These are phyloP conservation scores for Aureobasidium sp. DNA, from an alignment of 2,329 filamentous ascomycete genomes.

Conservation along the genomic window DNA sequence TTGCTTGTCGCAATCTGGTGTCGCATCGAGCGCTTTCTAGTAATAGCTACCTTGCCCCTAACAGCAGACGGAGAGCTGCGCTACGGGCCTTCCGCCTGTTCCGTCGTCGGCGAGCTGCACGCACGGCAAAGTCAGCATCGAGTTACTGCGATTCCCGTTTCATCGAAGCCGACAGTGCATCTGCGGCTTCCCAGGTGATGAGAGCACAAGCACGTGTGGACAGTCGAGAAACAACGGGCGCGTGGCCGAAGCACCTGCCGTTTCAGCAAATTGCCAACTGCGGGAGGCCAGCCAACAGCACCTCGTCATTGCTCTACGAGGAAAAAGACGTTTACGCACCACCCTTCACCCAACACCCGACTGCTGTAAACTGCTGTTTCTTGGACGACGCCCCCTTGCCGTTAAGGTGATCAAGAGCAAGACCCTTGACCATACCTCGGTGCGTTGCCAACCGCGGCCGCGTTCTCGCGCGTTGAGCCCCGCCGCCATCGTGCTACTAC, in stretches of 20 bases:
- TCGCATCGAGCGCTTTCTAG: neutral
- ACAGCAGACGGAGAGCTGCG: neutral
- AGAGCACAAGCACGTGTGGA: constrained; percentile 1
- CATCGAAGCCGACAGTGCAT: neutral
- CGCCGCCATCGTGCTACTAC: constrained; percentile 5
- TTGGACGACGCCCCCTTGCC: constrained; percentile 11
- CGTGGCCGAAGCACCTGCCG: constrained; percentile 12
- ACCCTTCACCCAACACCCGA: neutral
- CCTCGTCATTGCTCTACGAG: constrained; percentile 5
- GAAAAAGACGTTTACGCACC: constrained; percentile 5
- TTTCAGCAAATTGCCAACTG: constrained; percentile 13
- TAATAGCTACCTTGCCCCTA: neutral
- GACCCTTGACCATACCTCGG: constrained; percentile 7
- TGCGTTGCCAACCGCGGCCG: neutral
- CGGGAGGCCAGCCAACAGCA: constrained; percentile 12
- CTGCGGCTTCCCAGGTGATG: constrained; percentile 1
- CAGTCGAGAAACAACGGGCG: constrained; percentile 12
- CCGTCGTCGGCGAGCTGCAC: neutral
- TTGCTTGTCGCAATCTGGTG: neutral
- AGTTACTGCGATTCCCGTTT: constrained; percentile 4
- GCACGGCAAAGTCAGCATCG: neutral
- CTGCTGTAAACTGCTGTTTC: constrained; percentile 6
- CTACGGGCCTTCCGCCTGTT: neutral
- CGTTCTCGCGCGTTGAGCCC: constrained; percentile 2
- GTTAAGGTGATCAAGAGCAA: neutral